Evolutionary conservation across 75 land plant genomes (phyloP).

Genomic region (Pseudotsuga menziesii): DNA sequence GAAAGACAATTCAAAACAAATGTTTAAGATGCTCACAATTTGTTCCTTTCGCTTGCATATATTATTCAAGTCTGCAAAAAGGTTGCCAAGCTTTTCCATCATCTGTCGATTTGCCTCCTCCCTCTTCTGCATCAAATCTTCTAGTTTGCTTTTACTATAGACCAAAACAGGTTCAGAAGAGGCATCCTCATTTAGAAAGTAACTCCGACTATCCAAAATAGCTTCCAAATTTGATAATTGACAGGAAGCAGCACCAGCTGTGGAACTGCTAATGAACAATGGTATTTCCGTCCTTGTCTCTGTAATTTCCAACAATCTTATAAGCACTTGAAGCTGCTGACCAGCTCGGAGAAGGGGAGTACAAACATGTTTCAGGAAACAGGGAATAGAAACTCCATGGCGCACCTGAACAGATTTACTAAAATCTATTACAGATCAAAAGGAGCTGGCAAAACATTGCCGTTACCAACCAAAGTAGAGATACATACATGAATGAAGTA

Average conservation of each 20-base stretch:
- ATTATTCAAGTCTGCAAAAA: slow-evolving; percentile 28
- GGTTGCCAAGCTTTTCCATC: slow-evolving; percentile 37
- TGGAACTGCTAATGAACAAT: slow-evolving; percentile 10
- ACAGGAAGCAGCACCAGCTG: not conserved
- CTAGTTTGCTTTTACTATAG: slow-evolving; percentile 42
- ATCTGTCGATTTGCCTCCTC: slow-evolving; percentile 31
- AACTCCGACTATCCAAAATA: slow-evolving; percentile 44
- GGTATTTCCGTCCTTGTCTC: slow-evolving; percentile 23
- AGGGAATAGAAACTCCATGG: slow-evolving; percentile 59
- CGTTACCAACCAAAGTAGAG: not conserved
- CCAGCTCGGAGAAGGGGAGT: slow-evolving; percentile 76
- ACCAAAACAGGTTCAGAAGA: slow-evolving; percentile 26
- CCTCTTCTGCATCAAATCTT: slow-evolving; percentile 27
- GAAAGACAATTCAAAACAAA: not conserved
- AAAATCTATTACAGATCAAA: not conserved
- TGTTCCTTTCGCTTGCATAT: slow-evolving; percentile 18
- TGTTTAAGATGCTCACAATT: slow-evolving; percentile 12
- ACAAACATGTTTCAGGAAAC: slow-evolving; percentile 59
- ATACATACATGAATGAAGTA: not conserved
- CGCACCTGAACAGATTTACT: slow-evolving; percentile 37
- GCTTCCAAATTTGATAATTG: slow-evolving; percentile 19
- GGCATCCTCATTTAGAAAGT: slow-evolving; percentile 17
- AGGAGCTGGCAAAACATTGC: not conserved
- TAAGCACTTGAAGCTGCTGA: slow-evolving; percentile 84
- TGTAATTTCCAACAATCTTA: slow-evolving; percentile 57